A percentile compares a stretch with the other conserved stretches of the same genome.
These are phyloP conservation scores for Discostella pseudostelligera DNA, from an alignment of 108 stramenopile species.

Conservation along the genomic window DNA sequence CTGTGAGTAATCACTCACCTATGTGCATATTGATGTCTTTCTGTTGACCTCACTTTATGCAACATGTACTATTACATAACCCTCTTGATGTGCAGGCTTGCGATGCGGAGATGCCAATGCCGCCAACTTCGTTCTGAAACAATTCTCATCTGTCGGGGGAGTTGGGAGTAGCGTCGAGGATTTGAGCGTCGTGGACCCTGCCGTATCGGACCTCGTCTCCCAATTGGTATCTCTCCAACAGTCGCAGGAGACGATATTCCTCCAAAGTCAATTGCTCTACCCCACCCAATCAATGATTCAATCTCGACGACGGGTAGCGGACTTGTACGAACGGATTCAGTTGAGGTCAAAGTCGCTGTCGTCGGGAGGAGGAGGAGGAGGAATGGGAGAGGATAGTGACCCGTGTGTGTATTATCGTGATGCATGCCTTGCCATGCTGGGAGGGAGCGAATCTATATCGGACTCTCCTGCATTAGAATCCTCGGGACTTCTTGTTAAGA, in stretches of 20 bases:
- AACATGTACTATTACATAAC: not conserved
- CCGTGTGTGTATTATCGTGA: conserved; percentile 17
- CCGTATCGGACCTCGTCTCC: conserved; percentile 22
- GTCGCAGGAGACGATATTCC: conserved; percentile 28
- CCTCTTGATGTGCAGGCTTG: conserved; percentile 1
- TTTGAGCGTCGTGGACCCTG: conserved; percentile 22
- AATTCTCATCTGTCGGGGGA: conserved; percentile 2
- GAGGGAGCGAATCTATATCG: conserved; percentile 42
- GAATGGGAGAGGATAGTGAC: not conserved
- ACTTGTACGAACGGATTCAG: conserved; percentile 43
- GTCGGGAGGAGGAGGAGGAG: not conserved
- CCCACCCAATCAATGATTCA: conserved; percentile 26
- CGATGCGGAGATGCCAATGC: conserved; percentile 12
- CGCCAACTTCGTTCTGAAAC: conserved; percentile 10
- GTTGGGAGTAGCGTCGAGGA: conserved; percentile 1
- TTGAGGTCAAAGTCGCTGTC: conserved; percentile 1
- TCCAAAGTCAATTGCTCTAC: conserved; percentile 13
- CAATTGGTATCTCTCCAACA: conserved; percentile 26
- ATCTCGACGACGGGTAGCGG: conserved; percentile 26
- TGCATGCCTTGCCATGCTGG: conserved; percentile 43
- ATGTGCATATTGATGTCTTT: too few relatives aligned
- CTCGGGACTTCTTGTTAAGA: conserved; percentile 42
- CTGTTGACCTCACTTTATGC: not conserved
- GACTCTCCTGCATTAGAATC: conserved; percentile 31
- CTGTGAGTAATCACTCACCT: too few relatives aligned